A percentile compares a stretch with the other conserved stretches of the same genome.
These are phyloP conservation scores for Naganishia sp. DNA, from an alignment of 1,284 basidiomycete genomes.

Conservation along the genomic window DNA sequence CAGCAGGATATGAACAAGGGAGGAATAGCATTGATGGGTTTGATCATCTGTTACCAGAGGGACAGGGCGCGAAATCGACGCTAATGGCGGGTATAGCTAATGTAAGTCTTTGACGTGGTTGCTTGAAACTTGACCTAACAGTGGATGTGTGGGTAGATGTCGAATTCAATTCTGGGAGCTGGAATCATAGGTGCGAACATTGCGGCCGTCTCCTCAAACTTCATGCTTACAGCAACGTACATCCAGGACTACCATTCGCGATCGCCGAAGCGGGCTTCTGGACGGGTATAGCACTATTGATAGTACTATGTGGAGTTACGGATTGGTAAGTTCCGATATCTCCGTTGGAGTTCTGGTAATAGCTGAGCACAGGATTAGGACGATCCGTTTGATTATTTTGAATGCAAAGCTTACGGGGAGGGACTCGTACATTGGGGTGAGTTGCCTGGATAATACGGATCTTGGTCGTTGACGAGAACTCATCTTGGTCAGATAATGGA, in stretches of 20 bases:
- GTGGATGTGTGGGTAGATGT: conserved; percentile 53
- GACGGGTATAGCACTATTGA: conserved; percentile 76
- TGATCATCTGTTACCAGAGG: conserved; percentile 15
- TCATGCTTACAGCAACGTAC: conserved; percentile 2
- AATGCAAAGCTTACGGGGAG: conserved; percentile 95
- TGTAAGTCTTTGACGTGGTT: conserved; percentile 37
- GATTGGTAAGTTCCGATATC: conserved; percentile 65
- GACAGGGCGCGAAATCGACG: conserved; percentile 34
- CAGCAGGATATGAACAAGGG: conserved; percentile 15
- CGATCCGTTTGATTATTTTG: conserved; percentile 89
- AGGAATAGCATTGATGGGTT: conserved; percentile 1
- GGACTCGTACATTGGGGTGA: conserved; percentile 82
- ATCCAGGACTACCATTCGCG: conserved; percentile 81
- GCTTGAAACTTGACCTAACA: background rate
- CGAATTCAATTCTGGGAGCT: conserved; percentile 95
- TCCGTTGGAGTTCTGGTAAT: conserved; percentile 11
- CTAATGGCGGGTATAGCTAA: conserved; percentile 52
- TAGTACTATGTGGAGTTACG: conserved; percentile 78
- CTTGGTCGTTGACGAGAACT: background rate
- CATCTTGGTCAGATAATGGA: conserved; percentile 68
- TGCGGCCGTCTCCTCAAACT: too few species aligned
- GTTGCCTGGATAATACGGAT: conserved; percentile 21
- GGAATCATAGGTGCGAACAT: conserved; percentile 75
- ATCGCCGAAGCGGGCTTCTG: conserved; percentile 90
- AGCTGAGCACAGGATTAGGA: conserved; percentile 52